Base-by-base conservation (phyloP, 495 filamentous ascomycete genomes). In the Daldinia decipiens region DNA sequence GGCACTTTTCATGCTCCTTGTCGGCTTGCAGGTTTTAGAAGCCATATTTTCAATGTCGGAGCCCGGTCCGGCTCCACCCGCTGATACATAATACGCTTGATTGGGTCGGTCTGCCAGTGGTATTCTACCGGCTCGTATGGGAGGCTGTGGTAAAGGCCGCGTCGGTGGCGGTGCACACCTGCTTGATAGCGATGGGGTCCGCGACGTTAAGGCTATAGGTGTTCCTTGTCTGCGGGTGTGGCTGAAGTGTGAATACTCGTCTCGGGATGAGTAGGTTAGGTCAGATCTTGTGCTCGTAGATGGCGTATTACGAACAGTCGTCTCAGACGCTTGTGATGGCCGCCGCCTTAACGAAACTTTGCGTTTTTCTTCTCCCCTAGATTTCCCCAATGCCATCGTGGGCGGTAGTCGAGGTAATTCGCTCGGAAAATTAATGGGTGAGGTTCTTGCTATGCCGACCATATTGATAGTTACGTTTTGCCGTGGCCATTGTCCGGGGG, bases 1-100 rank as follows among this genome's bases (percentile, higher is more conserved):
- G 5, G 67, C 45, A 52, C 70, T 77, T 67, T 70, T 77, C 57
- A 64, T 39, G 27, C 70, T 77, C 34, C 51, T 59, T 11, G 62
- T 51, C 17, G 62, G 50, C 57, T 65, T 70, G 59, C 64, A 58
- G 39, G 57, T 75, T 47, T 67, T 72, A 5, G 71, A 68, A 0
- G 66, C 17, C 6, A 50, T 24, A 2, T 40, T 68, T 31, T 57
- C 56, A 0, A 68, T 50, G 1, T 45, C 67, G 13, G 47, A 50
- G 17, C 61, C 39, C 13, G 17, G 50, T 15, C 27, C 54, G 17
- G 36, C 61, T 45, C 51, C 52, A 31, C 55, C 47, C 5, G 50
- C 36, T 12, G 54, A 24, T 5, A 39, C 36, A 26, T 62, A 54
- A 19, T 52, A 52, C 17, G 39, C 45, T 19, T 72, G 59, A 4